These are phyloP conservation scores for Elsinoe arachidis DNA, from an alignment of 2,329 filamentous ascomycete genomes.

Conservation along the genomic window DNA sequence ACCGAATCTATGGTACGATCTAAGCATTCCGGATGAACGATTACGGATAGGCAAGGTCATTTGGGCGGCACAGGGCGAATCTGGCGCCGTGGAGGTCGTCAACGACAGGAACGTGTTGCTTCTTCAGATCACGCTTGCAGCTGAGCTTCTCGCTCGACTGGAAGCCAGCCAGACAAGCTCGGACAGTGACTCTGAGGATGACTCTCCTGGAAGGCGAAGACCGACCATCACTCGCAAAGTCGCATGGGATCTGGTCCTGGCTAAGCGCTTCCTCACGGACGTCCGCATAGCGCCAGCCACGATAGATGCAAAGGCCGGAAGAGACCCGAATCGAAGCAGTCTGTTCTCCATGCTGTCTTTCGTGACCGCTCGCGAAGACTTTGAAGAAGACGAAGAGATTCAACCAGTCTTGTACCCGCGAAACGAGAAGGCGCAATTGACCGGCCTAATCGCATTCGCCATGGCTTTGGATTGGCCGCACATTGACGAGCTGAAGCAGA, in stretches of 20 bases:
- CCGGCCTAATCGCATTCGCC: slow-evolving; percentile 44
- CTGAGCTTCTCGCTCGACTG: slow-evolving; percentile 46
- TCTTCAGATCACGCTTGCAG: slow-evolving; percentile 46
- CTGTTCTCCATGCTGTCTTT: slow-evolving; percentile 22
- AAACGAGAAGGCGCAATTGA: slow-evolving; percentile 36
- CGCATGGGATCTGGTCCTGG: slow-evolving; percentile 49
- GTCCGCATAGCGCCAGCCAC: slow-evolving; percentile 33
- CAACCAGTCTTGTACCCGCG: slow-evolving; percentile 29
- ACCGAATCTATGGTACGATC: slow-evolving; percentile 39
- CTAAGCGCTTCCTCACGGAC: slow-evolving; percentile 45
- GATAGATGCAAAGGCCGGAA: slow-evolving; percentile 1
- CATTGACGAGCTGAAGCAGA: slow-evolving; percentile 14
- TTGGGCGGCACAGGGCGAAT: slow-evolving; percentile 31
- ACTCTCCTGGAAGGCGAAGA: slow-evolving; percentile 19
- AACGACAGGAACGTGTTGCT: slow-evolving; percentile 46
- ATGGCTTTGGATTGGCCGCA: slow-evolving; percentile 43
- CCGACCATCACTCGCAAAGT: slow-evolving; percentile 42
- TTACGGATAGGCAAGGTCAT: slow-evolving; percentile 39
- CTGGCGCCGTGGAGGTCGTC: slow-evolving; percentile 23
- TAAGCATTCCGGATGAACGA: slow-evolving; percentile 39
- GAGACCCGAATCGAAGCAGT: slow-evolving; percentile 18
- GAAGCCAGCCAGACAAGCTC: slow-evolving; percentile 25
- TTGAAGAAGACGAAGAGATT: slow-evolving; percentile 13
- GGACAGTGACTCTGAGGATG: slow-evolving; percentile 35
- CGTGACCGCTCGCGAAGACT: slow-evolving; percentile 19